Base-by-base conservation (phyloP, 2,329 filamentous ascomycete genomes). In the Colletotrichum tofieldiae region DNA sequence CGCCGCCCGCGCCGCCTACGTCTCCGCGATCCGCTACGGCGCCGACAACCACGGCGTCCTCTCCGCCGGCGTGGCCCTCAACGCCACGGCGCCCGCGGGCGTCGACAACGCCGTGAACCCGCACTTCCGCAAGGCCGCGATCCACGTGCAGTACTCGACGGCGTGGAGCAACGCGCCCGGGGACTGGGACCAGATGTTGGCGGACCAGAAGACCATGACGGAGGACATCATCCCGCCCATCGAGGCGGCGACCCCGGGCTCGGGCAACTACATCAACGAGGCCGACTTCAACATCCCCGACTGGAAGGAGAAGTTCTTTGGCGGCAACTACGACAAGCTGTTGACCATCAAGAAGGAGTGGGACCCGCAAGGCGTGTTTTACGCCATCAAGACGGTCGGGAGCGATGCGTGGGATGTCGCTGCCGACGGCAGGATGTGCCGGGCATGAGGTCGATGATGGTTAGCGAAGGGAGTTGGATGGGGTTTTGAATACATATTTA, bases 251-350 rank as follows among this genome's bases (percentile, higher is more conserved):
- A 82, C 84, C 0, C 84, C 84, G 4, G 83, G 80, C 1, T 78
- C 78, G 1, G 86, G 86, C 5, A 80, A 84, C 5, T 88, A 88
- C 73, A 77, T 86, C 76, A 88, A 88, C 72, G 88, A 90, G 80
- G 85, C 82, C 2, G 85, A 89, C 76, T 84, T 86, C 52, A 80
- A 82, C 70, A 82, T 88, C 76, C 83, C 82, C 1, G 75, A 85
- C 66, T 89, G 81, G 76, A 80, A 86, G 75, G 75, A 82, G 39
- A 79, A 77, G 3, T 88, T 88, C 78, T 89, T 83, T 75, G 87
- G 87, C 1, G 72, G 49, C 1, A 87, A 87, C 70, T 89, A 88
- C 68, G 68, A 76, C 1, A 74, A 73, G 12, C 75, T 89, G 26
- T 65, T 82, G 18, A 43, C 56, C 0, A 81, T 90, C 39, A 91